Evolutionary conservation across 2,329 filamentous ascomycete genomes (phyloP).

Genomic region (Pyrenophora teres): DNA sequence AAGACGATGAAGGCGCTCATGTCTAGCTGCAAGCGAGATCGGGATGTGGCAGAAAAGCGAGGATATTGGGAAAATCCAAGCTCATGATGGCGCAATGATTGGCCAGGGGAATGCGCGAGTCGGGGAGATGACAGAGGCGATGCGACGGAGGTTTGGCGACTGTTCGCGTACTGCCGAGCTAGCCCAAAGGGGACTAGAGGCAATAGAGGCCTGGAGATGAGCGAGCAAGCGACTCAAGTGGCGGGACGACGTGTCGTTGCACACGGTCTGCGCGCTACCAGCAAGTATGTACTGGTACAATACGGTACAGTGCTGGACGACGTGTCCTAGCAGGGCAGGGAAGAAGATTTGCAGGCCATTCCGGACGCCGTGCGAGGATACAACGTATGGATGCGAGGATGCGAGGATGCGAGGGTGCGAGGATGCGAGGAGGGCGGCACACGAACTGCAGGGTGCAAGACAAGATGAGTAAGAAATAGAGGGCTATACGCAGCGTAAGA

Average conservation of each 20-base stretch:
- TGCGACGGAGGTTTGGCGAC: slow-evolving; percentile 36
- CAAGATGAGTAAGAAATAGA: slow-evolving; percentile 12
- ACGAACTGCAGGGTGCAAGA: slow-evolving; percentile 18
- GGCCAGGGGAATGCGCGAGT: slow-evolving; percentile 31
- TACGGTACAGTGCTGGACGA: slow-evolving; percentile 2
- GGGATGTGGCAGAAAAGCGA: slow-evolving; percentile 6
- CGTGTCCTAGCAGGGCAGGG: slow-evolving; percentile 13
- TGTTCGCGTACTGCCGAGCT: slow-evolving; percentile 19
- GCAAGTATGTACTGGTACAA: no score
- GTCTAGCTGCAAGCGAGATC: not conserved
- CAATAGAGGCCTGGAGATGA: slow-evolving; percentile 13
- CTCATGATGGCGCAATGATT: slow-evolving; percentile 24
- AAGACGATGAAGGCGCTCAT: slow-evolving; percentile 3
- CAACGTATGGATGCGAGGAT: not conserved
- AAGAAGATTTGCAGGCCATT: slow-evolving; percentile 17
- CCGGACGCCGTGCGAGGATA: not conserved
- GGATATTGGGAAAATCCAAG: slow-evolving; percentile 20
- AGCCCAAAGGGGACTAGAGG: slow-evolving; percentile 17
- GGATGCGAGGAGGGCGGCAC: not conserved
- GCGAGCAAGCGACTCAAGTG: slow-evolving; percentile 14
- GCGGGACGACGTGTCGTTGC: slow-evolving; percentile 9
- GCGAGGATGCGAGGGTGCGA: not conserved
- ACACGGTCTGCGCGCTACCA: not conserved
- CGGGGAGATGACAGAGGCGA: slow-evolving; percentile 44
- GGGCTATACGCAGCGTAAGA: slow-evolving; percentile 17